phyloP scores from a whole-genome alignment of 1,139 yeast genomes.

The Candida sp. region DNA sequence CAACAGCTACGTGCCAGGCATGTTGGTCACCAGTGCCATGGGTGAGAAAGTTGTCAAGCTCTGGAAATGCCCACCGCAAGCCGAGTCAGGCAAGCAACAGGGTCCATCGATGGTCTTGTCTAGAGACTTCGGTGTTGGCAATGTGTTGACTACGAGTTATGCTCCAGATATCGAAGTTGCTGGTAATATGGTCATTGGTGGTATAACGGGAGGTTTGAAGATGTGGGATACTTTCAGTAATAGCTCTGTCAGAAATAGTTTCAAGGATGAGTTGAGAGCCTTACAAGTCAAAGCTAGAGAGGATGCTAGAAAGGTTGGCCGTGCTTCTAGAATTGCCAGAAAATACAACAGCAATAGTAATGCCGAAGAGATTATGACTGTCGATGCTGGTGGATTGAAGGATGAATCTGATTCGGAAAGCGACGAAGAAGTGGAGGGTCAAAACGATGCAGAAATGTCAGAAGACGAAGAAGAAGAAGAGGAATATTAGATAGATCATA shows the following conservation, averaged over 20 bases:
- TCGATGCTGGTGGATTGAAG: conserved; percentile 61
- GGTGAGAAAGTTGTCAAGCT: conserved; percentile 86
- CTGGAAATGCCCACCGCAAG: conserved; percentile 68
- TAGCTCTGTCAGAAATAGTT: conserved; percentile 72
- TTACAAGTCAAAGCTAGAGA: conserved; percentile 61
- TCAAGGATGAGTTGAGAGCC: conserved; percentile 58
- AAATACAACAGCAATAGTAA: conserved; percentile 56
- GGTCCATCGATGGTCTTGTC: conserved; percentile 92
- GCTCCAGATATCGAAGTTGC: conserved; percentile 90
- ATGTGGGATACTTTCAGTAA: conserved; percentile 94
- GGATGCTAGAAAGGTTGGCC: conserved; percentile 57
- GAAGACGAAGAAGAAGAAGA: conserved; percentile 7
- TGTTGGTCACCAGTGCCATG: conserved; percentile 89
- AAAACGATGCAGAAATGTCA: conserved; percentile 10
- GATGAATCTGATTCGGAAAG: conserved; percentile 63
- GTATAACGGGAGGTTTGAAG: conserved; percentile 82
- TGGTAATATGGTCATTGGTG: conserved; percentile 87
- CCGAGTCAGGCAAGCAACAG: conserved; percentile 28
- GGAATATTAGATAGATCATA: background rate
- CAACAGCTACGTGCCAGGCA: conserved; percentile 69
- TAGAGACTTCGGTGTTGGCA: conserved; percentile 95
- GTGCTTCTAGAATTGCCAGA: conserved; percentile 75
- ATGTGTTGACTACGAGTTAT: conserved; percentile 82
- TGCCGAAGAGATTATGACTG: conserved; percentile 58
- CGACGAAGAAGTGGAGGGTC: conserved; percentile 35